Base-by-base conservation (phyloP, 306 rosid genomes). In the Adenanthera pavonina region DNA sequence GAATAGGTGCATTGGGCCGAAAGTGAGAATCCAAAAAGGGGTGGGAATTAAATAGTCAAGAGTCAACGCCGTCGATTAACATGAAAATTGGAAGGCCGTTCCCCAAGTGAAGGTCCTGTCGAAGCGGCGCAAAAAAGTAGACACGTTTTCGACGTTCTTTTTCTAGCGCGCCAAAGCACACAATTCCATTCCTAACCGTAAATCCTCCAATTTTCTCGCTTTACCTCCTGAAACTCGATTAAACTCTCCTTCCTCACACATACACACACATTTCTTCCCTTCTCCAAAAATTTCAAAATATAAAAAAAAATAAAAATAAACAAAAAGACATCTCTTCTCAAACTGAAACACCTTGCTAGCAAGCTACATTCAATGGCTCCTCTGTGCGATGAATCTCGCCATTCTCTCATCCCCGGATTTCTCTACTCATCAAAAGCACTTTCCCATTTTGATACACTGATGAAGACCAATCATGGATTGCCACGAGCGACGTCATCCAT, bases 361-460 rank as follows among this genome's bases (percentile, higher is more conserved):
- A 15, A 66, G 48, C 40, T 4, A 10, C 69, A 17, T 43, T 2
- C 48, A 43, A 88, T 88, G 91, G 90, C 88, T 76, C 82, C 89
- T 73, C 78, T 84, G n/a, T 67, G 81, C 8, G 70, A 80, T 0
- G 83, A 84, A 48, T 72, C 85, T 69, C 80, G 84, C 30, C 51
- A 72, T 3, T 80, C 92, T 76, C 90, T 90, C 52, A n/a, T 93
- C 57, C 94, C 94, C 6, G 85, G 74, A 66, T 90, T 82, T 81
- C 84, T 94, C 0, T 91, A 94, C 81, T 74, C 92, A 33, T 41
- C 90, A 20, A 83, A 80, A 61, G 43, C 54, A 70, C 13, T 59
- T 47, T 85, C 84, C 14, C 78, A 35, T 66, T 80, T 85, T 74
- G 84, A 88, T 53, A 30, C 77, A 11, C 38, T 15, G 15, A 75